Conservation (phyloP, 2,329 filamentous ascomycete species). For the Xylariaceae sp. region DNA sequence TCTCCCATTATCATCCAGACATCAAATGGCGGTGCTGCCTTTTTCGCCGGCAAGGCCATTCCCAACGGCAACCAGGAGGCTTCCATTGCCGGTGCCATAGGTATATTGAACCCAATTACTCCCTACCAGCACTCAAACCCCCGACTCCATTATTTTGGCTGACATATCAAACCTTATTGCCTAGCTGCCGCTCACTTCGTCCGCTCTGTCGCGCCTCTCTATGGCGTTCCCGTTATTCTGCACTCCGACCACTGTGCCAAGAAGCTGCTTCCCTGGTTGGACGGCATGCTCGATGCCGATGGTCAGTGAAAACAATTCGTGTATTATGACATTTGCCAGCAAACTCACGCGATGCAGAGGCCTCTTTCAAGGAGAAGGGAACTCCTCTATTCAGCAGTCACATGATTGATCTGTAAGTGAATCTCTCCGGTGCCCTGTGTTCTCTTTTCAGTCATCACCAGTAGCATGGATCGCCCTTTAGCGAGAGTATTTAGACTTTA, state of each 20-base stretch:
- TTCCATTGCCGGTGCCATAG: conserved; percentile 76
- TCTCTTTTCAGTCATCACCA: background rate
- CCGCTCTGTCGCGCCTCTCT: conserved; percentile 76
- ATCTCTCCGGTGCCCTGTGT: background rate
- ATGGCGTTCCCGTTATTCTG: conserved; percentile 85
- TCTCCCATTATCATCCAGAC: conserved; percentile 89
- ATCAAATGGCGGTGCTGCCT: conserved; percentile 89
- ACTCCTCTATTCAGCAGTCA: conserved; percentile 92
- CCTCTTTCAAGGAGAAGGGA: conserved; percentile 88
- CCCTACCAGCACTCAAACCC: background rate
- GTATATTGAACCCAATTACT: conserved; percentile 5
- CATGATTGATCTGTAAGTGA: conserved; percentile 83
- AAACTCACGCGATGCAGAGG: conserved; percentile 54
- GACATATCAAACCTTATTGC: background rate
- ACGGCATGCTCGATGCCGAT: conserved; percentile 60
- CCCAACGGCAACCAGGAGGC: conserved; percentile 76
- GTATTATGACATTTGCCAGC: background rate
- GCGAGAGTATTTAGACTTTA: background rate
- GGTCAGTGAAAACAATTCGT: conserved; percentile 4
- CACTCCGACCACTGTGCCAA: conserved; percentile 99
- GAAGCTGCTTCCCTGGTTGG: conserved; percentile 97
- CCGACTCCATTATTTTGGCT: background rate
- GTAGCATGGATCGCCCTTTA: background rate
- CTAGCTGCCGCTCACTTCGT: conserved; percentile 85
- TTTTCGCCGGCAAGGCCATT: conserved; percentile 87